Percentiles rank a stretch among this genome's conserved stretches.
These are phyloP conservation scores for Linderina pennispora DNA, from an alignment of 192 early-diverging fungal species.

Conservation along the genomic window DNA sequence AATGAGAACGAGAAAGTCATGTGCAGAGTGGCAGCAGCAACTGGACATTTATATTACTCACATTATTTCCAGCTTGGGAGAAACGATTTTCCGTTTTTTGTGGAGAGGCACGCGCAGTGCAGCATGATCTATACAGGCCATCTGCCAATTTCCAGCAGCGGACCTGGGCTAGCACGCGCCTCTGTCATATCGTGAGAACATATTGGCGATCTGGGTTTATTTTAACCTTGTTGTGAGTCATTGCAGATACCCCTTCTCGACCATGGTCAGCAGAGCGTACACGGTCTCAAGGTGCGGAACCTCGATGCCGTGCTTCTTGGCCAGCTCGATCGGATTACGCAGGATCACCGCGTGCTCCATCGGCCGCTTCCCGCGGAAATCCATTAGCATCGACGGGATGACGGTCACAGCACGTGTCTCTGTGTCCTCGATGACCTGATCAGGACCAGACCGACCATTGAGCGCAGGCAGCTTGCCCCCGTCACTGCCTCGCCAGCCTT, in stretches of 20 bases:
- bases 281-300: constrained; percentile 47
- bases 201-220: no score
- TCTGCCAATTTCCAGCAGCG: no score
- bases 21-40: no score
- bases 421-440: constrained; percentile 25
- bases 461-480: constrained; percentile 26
- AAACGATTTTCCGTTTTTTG: no score
- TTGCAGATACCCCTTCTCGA: constrained; percentile 27
- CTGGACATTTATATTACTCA: no score
- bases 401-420: constrained; percentile 9
- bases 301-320: constrained; percentile 24
- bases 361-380: constrained; percentile 39
- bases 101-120: no score
- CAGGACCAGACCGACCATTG: constrained; percentile 10
- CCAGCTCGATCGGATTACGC: constrained; percentile 46
- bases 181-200: no score
- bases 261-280: constrained; percentile 45
- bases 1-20: no score
- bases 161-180: no score
- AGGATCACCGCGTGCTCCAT: constrained; percentile 57
- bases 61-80: no score
- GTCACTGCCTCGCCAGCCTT: constrained; percentile 44
- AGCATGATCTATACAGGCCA: no score
- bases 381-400: constrained; percentile 57
- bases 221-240: no score